Evolutionary conservation across 139 green algal species (phyloP), one percentile per base, ranked within the genome.

Genomic region (Closterium sp.): DNA sequence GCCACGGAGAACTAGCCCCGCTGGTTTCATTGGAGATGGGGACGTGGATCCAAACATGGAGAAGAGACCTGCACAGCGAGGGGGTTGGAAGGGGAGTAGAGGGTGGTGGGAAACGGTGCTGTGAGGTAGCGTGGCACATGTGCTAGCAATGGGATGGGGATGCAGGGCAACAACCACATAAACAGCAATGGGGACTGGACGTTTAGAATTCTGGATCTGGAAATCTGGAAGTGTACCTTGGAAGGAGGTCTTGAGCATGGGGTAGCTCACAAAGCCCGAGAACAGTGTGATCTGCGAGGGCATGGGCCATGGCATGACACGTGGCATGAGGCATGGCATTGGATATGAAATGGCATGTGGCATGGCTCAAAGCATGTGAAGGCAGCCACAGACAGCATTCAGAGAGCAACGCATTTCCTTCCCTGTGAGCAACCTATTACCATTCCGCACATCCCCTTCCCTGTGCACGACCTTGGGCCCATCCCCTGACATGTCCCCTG

Each of bases 191-290:
- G 30, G 7, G 7, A 7, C 30, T 38, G 9, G 22, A n/a, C n/a
- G n/a, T n/a, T 2, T 24, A 73, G 24, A 86, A 62, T 27, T 89
- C 31, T 62, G 31, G 10, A 45, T 45, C 38, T 45, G 38, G 38
- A 45, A 45, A 45, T 4, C 38, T 45, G 38, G 38, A 45, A 45
- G 38, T 45, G 38, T 45, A 45, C 38, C 38, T 50, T 50, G 38
- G 38, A 50, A 50, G 38, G 38, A 50, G 4, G 38, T 87, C 0
- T 90, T 45, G 27, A 96, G 87, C 90, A 96, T 94, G 2, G 31
- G 31, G 88, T 95, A 95, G 27, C 95, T 92, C n/a, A 96, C 95
- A 89, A 95, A 96, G 4, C 95, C 95, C 27, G 95, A 96, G 87
- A 96, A 96, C 17, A 96, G 92, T 4, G 45, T 95, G 5, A 96